Evolutionary conservation across 139 green algal species (phyloP), one percentile per base, ranked within the genome.

Genomic region (Desmodesmus armatus): DNA sequence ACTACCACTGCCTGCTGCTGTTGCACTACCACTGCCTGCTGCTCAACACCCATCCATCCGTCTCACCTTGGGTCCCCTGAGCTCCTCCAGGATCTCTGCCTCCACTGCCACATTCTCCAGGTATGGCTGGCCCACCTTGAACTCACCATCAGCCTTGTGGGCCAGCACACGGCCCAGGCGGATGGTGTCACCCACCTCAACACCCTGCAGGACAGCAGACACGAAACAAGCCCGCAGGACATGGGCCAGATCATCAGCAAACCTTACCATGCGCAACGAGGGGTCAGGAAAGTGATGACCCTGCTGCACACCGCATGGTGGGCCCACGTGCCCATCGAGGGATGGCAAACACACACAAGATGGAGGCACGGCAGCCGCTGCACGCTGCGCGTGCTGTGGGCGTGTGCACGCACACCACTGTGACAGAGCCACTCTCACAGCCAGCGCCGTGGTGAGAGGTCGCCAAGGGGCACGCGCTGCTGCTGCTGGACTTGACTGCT

Each of bases 141-240:
- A 94, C 44, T 93, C 87, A 85, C 92, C 96, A 17, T 91, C 91
- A 31, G 92, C 43, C 91, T 97, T 98, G 35, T 96, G 70, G 29
- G 94, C 96, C 72, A 99, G 90, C 55, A 99, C 96, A 23, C 96
- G 93, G 13, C 94, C 94, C 63, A 99, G 93, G 85, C 94, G 86
- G 51, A 99, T 96, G 49, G 90, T 96, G 80, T 90, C 89, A 62
- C 96, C 96, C 21, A 94, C 89, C 31, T 94, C 92, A 1, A 92
- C n/a, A n/a, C n/a, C 93, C 89, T 95, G 89, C 35, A 53, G 49
- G 9, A 21, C n/a, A 51, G 15, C 44, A 47, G 25, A 27, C 47
- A 69, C 19, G 4, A 35, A 23, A 19, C 27, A 27, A 6, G 58
- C 27, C 60, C 35, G n/a, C 60, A 69, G 66, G 33, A 74, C 2